A percentile compares a stretch with the other conserved stretches of the same genome.
phyloP scores from a whole-genome alignment of 2,329 filamentous ascomycete genomes.

The Aspergillus caelatus region DNA sequence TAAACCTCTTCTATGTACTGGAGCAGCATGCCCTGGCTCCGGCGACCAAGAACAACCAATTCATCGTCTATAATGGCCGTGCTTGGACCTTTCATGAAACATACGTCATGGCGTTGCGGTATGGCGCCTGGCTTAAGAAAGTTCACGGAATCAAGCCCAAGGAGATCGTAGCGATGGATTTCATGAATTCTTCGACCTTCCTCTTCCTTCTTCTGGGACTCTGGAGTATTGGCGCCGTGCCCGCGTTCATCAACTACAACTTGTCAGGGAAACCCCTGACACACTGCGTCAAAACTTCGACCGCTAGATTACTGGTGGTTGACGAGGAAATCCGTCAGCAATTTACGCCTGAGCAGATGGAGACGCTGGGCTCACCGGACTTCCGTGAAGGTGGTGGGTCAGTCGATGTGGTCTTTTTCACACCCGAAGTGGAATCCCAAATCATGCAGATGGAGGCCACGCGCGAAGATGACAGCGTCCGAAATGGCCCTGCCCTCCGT shows the following conservation, averaged over 20 bases:
- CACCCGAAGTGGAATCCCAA: slow-evolving; percentile 59
- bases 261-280: slow-evolving; percentile 69
- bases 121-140: slow-evolving; percentile 74
- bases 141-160: slow-evolving; percentile 65
- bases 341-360: slow-evolving; percentile 45
- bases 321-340: slow-evolving; percentile 66
- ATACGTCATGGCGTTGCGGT: slow-evolving; percentile 71
- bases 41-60: slow-evolving; percentile 52
- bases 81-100: slow-evolving; percentile 74
- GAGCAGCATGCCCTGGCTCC: slow-evolving; percentile 66
- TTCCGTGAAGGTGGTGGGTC: slow-evolving; percentile 47
- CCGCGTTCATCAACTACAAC: slow-evolving; percentile 89
- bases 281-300: slow-evolving; percentile 73
- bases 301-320: slow-evolving; percentile 68
- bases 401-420: slow-evolving; percentile 66
- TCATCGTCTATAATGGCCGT: slow-evolving; percentile 70
- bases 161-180: slow-evolving; percentile 79
- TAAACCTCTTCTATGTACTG: slow-evolving; percentile 75
- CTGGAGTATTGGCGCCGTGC: slow-evolving; percentile 80
- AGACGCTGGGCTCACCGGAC: slow-evolving; percentile 42
- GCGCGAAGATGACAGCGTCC: slow-evolving; percentile 61
- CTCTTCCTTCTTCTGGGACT: slow-evolving; percentile 75
- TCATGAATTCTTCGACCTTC: slow-evolving; percentile 79
- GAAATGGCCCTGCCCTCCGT: slow-evolving; percentile 53
- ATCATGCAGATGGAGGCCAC: slow-evolving; percentile 55